Base-by-base conservation (phyloP, 1,284 basidiomycete genomes). In the Filobasidium uniguttulatum region DNA sequence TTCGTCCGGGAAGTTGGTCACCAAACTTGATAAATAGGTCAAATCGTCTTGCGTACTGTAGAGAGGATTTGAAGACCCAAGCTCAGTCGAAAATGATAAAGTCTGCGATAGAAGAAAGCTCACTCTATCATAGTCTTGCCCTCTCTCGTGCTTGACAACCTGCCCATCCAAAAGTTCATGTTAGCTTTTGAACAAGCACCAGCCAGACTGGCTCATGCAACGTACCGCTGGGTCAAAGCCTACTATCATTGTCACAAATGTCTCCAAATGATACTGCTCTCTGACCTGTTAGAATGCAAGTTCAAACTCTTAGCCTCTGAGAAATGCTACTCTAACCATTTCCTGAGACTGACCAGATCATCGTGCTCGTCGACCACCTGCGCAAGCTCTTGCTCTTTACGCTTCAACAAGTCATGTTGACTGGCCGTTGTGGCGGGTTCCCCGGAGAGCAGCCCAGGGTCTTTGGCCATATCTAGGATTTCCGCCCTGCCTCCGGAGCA, bases 241-340 rank as follows among this genome's bases (percentile, higher is more conserved):
- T 12, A 62, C 73, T 35, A 86, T 68, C 68, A 90, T 73, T 22
- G 76, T 79, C 3, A 78, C 75, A 60, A 83, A 90, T 51, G 81
- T 73, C 57, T 89, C 82, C 66, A 90, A 73, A 60, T 91, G 87
- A 66, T 89, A 91, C 50, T 78, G 73, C 65, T 93, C 85, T 54
- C 86, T 77, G 46, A 90, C 40, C 40, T 43, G 19, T 40, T 5
- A 5, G n/a, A 33, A 33, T 33, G 9, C 31, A 33, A n/a, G 10
- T 9, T n/a, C n/a, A n/a, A n/a, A n/a, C n/a, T n/a, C n/a, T n/a
- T n/a, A n/a, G n/a, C n/a, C n/a, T n/a, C n/a, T n/a, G n/a, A n/a
- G n/a, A n/a, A n/a, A n/a, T n/a, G n/a, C n/a, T n/a, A n/a, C n/a
- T n/a, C n/a, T n/a, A n/a, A n/a, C n/a, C n/a, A n/a, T n/a, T n/a